phyloP scores from a whole-genome alignment of 108 stramenopile species.

The Epithemia pelagica region DNA sequence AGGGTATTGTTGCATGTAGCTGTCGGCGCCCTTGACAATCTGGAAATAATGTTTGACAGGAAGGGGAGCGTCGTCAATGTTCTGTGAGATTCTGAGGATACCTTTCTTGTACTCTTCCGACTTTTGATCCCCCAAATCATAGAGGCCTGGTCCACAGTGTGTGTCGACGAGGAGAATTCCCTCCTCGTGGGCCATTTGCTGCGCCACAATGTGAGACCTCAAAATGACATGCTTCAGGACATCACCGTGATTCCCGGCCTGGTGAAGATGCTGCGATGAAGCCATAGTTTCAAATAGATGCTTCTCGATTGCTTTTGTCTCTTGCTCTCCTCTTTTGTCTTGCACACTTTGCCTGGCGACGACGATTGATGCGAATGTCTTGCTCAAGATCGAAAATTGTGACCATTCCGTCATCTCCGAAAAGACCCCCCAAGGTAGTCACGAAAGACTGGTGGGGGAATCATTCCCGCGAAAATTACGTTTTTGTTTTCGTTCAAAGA shows the following conservation, averaged over 20 bases:
- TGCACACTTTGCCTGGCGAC: no score
- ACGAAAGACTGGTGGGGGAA: no score
- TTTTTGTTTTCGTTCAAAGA: no score
- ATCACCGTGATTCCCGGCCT: constrained; percentile 13
- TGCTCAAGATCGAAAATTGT: neutral
- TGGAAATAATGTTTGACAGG: constrained; percentile 4
- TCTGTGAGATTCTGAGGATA: constrained; percentile 2
- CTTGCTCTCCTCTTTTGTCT: no score
- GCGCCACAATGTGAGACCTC: neutral
- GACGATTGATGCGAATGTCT: no score
- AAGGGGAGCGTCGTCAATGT: constrained; percentile 5
- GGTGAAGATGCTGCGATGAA: constrained; percentile 1
- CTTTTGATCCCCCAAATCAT: constrained; percentile 5
- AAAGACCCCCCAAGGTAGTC: neutral
- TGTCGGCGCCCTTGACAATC: constrained; percentile 1
- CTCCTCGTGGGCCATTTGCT: constrained; percentile 3
- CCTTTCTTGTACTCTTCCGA: constrained; percentile 5
- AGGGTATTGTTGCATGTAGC: constrained; percentile 4
- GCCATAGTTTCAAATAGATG: neutral
- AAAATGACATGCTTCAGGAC: constrained; percentile 12
- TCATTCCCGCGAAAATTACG: no score
- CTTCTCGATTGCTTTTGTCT: no score
- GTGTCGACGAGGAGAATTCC: constrained; percentile 11
- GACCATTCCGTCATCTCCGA: neutral
- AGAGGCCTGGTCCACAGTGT: constrained; percentile 10